Evolutionary conservation across 495 filamentous ascomycete genomes (phyloP).

Genomic region (Aeminium ludgeri): DNA sequence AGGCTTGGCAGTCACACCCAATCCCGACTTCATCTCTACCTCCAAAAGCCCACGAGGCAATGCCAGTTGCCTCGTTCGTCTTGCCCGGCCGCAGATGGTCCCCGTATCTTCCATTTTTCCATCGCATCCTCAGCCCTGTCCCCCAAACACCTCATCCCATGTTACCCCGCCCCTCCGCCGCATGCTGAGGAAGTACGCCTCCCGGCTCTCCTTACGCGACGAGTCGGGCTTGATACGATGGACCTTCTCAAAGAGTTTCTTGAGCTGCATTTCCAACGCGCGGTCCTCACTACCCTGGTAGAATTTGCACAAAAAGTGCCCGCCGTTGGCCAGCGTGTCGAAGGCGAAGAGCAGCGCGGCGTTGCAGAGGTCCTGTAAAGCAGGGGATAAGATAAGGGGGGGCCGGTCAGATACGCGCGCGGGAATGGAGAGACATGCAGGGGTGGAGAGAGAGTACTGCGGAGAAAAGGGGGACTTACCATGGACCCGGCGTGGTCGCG

Average conservation of each 20-base stretch:
- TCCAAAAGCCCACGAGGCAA: too few relatives aligned
- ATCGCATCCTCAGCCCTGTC: conserved; percentile 9
- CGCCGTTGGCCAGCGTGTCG: conserved; percentile 64
- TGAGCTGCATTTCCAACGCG: conserved; percentile 52
- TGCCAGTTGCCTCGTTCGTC: too few relatives aligned
- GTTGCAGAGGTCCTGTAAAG: conserved; percentile 75
- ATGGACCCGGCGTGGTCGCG: conserved; percentile 89
- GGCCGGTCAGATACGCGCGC: too few relatives aligned
- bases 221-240: conserved; percentile 76
- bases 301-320: conserved; percentile 93
- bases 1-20: too few relatives aligned
- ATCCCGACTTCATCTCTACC: too few relatives aligned
- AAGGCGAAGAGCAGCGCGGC: conserved; percentile 69
- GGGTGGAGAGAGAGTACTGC: too few relatives aligned
- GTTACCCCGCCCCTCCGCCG: conserved; percentile 35
- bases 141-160: conserved; percentile 23
- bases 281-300: conserved; percentile 83
- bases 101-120: too few relatives aligned
- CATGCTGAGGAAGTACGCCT: conserved; percentile 71
- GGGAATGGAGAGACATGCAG: too few relatives aligned
- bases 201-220: conserved; percentile 82
- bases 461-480: conserved; percentile 52
- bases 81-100: too few relatives aligned
- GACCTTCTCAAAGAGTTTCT: conserved; percentile 58
- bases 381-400: too few relatives aligned